phyloP scores from a whole-genome alignment of 202 grass and related monocot genomes.

The Zoysia matrella region DNA sequence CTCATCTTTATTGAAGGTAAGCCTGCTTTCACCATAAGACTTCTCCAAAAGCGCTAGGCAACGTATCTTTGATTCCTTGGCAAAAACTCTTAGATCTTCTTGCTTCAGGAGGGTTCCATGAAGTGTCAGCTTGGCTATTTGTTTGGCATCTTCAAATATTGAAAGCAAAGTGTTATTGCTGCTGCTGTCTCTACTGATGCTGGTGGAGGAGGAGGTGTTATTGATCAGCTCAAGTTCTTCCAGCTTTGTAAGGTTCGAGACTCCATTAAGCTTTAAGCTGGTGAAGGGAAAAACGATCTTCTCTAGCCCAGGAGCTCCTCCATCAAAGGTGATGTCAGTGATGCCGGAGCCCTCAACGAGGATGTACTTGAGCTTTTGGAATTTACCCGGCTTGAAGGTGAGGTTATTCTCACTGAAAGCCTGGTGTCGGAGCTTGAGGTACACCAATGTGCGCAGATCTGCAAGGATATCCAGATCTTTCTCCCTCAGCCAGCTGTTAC shows the following conservation, averaged over 20 bases:
- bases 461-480: neutral
- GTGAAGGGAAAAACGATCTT: neutral
- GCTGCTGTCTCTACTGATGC: too few species aligned
- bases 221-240: neutral
- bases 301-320: neutral
- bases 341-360: neutral
- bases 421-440: neutral
- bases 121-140: constrained; percentile 18
- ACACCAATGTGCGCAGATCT: neutral
- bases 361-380: neutral
- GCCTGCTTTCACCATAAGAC: neutral
- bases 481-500: neutral
- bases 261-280: neutral
- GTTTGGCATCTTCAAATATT: neutral
- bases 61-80: neutral
- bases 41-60: neutral
- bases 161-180: neutral
- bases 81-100: neutral
- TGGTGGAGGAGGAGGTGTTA: neutral
- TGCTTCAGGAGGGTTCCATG: neutral
- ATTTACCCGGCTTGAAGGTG: neutral
- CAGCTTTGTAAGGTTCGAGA: neutral
- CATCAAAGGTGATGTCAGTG: neutral
- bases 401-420: neutral
- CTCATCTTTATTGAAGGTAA: neutral